A percentile compares a stretch with the other conserved stretches of the same genome.
Conservation (phyloP, 148 eudicot species). For the Heliamphora exappendiculata region DNA sequence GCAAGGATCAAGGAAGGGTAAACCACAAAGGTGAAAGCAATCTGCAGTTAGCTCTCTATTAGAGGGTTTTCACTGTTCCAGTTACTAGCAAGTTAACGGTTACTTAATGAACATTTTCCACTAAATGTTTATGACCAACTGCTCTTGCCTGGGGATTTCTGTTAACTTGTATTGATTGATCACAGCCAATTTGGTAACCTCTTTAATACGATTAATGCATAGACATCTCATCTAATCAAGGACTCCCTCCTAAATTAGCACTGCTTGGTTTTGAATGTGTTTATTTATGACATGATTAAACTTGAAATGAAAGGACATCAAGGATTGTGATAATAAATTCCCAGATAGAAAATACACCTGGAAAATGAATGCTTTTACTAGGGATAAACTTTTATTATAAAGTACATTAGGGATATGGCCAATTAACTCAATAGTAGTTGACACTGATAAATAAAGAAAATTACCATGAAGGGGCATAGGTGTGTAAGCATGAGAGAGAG, state of each 20-base stretch:
- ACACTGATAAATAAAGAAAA: no score
- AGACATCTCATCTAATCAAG: neutral
- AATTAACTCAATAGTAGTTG: no score
- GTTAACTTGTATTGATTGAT: no score
- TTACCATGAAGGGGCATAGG: no score
- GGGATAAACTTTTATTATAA: no score
- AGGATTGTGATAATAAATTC: no score
- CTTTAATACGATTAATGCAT: neutral
- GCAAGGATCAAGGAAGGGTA: constrained; percentile 72
- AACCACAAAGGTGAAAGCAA: constrained; percentile 63
- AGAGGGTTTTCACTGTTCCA: neutral
- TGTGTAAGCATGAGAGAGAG: no score
- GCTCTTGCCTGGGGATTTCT: neutral
- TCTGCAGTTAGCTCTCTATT: constrained; percentile 27
- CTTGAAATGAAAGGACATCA: neutral
- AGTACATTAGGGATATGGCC: no score
- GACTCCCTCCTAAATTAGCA: neutral
- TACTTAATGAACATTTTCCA: neutral
- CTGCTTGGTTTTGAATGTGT: neutral
- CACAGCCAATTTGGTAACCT: neutral
- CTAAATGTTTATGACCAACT: neutral
- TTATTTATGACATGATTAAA: neutral
- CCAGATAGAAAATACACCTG: no score
- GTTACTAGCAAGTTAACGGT: neutral
- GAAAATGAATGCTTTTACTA: no score